Base-by-base conservation (phyloP, 345 rosid species). In the Hirschfeldia incana region DNA sequence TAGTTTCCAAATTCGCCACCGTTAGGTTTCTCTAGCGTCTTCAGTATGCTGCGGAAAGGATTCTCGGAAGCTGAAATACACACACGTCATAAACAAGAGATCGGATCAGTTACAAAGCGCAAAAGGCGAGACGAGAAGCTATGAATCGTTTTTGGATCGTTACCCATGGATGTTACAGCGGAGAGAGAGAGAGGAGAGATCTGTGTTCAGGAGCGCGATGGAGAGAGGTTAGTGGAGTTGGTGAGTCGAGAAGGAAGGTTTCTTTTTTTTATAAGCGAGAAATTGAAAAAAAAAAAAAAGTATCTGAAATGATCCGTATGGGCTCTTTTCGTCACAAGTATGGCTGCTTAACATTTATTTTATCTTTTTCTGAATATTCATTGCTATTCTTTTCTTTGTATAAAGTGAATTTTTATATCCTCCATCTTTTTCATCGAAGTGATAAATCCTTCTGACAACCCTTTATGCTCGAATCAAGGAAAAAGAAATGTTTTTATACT, bases 1-100 rank as follows among this genome's bases (percentile, higher is more conserved):
- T 88, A 96, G 67, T 88, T 96, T 59, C 99, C 99, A 46, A 88
- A 96, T 80, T 93, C 92, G 61, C 97, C 99, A 58, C 99, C 99
- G 5, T 89, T 95, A 49, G 98, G 97, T 90, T 93, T 93, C 57
- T 36, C 37, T 1, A 32, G 87, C 11, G 80, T 86, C 87, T 90
- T 88, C 77, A 87, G 87, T 55, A 72, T 72, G 36, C 57, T 13
- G 2, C 55, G 53, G 67, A 72, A 72, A 7, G 98, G 92, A 89
- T 93, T 89, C 30, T 89, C 97, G 4, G 97, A 66, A 80, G 97
- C 99, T 96, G 92, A 83, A 70, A 86, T 78, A 61, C 67, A 62
- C 74, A 83, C 33, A 59, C n/a, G 21, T 21, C 21, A 21, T 21
- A 69, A 2, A 16, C 15, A 60, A 21, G 17, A 37, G 53, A 69